Conservation (phyloP, 192 early-diverging fungal species). For the Cetraspora pellucida region DNA sequence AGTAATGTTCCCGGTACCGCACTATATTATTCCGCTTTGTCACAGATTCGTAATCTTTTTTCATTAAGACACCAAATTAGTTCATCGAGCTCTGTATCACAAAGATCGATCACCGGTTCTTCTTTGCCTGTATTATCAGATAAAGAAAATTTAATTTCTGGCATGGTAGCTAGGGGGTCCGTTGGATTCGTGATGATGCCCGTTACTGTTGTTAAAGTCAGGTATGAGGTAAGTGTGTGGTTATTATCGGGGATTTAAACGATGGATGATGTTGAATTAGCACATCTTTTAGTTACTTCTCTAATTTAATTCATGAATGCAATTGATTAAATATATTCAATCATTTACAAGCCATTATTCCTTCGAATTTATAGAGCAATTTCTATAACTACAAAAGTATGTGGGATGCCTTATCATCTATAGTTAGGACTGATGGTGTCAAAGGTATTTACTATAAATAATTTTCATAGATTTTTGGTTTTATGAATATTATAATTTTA, state of each 20-base stretch:
- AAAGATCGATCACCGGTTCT: not conserved
- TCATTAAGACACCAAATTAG: conserved; percentile 44
- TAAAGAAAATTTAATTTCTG: conserved; percentile 70
- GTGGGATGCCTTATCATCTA: conserved; percentile 63
- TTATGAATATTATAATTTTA: not conserved
- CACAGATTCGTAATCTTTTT: conserved; percentile 62
- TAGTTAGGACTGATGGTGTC: conserved; percentile 69
- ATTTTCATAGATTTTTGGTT: too few species aligned
- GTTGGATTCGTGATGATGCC: conserved; percentile 93
- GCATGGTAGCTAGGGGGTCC: conserved; percentile 67
- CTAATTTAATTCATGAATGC: too few species aligned
- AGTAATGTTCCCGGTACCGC: conserved; percentile 73
- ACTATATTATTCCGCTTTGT: conserved; percentile 71
- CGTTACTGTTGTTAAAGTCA: conserved; percentile 88
- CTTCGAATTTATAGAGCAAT: conserved; percentile 60
- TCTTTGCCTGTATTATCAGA: conserved; percentile 54
- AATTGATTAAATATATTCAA: not conserved
- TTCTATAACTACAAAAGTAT: conserved; percentile 82
- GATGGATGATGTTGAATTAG: too few species aligned
- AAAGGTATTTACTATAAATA: conserved; percentile 42
- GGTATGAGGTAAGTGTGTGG: conserved; percentile 69
- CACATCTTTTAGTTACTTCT: too few species aligned
- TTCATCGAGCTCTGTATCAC: not conserved
- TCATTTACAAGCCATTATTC: not conserved
- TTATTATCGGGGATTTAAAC: not conserved